These are phyloP conservation scores for Vicia villosa DNA, from an alignment of 306 rosid species.

Conservation along the genomic window DNA sequence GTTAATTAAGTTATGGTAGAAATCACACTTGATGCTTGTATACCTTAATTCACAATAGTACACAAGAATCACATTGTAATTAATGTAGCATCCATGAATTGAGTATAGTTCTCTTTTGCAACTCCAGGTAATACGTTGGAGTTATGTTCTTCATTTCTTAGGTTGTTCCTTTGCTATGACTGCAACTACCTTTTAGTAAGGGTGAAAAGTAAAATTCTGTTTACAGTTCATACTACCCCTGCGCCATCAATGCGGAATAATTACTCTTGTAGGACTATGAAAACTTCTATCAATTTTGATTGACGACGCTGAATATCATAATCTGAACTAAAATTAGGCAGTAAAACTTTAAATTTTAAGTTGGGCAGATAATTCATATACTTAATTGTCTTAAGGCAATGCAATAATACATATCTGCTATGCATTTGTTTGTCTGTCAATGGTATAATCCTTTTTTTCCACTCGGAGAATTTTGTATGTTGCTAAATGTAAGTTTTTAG, in stretches of 20 bases:
- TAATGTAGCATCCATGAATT: not conserved
- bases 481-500: no score
- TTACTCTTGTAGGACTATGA: no score
- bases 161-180: not conserved
- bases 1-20: not conserved
- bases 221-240: not conserved
- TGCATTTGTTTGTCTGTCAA: not conserved
- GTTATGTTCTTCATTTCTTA: not conserved
- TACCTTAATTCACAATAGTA: not conserved
- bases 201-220: not conserved
- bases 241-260: no score
- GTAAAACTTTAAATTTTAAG: no score
- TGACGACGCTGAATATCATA: no score
- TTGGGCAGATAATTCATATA: no score
- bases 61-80: constrained; percentile 5
- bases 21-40: not conserved
- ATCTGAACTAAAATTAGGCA: no score
- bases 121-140: not conserved
- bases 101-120: not conserved
- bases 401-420: constrained; percentile 1
- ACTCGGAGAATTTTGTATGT: not conserved
- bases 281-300: no score
- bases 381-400: not conserved
- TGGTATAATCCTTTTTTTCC: constrained; percentile 9
- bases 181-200: not conserved